A percentile compares a stretch with the other conserved stretches of the same genome.
Conservation (phyloP, 2,329 filamentous ascomycete species). For the Phialemonium atrogriseum region DNA sequence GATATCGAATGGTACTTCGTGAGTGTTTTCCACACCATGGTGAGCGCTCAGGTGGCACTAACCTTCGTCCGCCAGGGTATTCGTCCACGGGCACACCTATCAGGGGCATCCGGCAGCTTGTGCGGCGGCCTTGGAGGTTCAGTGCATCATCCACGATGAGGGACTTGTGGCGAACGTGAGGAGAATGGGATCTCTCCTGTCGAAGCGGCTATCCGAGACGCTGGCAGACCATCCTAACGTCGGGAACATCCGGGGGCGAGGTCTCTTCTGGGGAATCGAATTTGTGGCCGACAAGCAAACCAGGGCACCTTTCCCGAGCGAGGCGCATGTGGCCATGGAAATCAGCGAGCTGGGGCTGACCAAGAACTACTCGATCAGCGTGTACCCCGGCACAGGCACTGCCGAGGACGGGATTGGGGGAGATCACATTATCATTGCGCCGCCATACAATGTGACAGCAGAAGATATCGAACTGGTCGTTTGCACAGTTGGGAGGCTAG, state of each 20-base stretch:
- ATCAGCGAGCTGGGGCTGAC: slow-evolving; percentile 23
- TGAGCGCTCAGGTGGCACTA: slow-evolving; percentile 3
- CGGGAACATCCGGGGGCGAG: slow-evolving; percentile 32
- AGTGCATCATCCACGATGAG: slow-evolving; percentile 26
- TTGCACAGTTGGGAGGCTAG: slow-evolving; percentile 37
- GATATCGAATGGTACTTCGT: slow-evolving; percentile 30
- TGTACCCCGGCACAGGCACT: slow-evolving; percentile 58
- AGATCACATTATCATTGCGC: slow-evolving; percentile 63
- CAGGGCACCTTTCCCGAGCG: slow-evolving; percentile 22
- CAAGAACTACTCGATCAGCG: slow-evolving; percentile 25
- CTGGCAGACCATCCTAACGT: slow-evolving; percentile 28
- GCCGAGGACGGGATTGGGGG: slow-evolving; percentile 47
- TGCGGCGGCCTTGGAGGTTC: slow-evolving; percentile 31
- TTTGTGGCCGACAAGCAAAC: slow-evolving; percentile 28
- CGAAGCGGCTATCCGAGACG: slow-evolving; percentile 16
- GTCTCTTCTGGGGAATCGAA: slow-evolving; percentile 36
- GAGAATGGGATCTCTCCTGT: slow-evolving; percentile 21
- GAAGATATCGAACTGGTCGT: slow-evolving; percentile 50
- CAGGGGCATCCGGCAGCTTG: slow-evolving; percentile 30
- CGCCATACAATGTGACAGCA: slow-evolving; percentile 55
- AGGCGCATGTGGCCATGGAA: slow-evolving; percentile 21
- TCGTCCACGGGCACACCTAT: slow-evolving; percentile 54
- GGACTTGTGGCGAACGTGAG: slow-evolving; percentile 26
- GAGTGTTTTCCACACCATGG: slow-evolving; percentile 12
- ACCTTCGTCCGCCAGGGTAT: slow-evolving; percentile 24